Percentiles rank a stretch among this genome's conserved stretches.
These are phyloP conservation scores for Ogataea hybrid DNA, from an alignment of 1,139 yeast genomes.

Conservation along the genomic window DNA sequence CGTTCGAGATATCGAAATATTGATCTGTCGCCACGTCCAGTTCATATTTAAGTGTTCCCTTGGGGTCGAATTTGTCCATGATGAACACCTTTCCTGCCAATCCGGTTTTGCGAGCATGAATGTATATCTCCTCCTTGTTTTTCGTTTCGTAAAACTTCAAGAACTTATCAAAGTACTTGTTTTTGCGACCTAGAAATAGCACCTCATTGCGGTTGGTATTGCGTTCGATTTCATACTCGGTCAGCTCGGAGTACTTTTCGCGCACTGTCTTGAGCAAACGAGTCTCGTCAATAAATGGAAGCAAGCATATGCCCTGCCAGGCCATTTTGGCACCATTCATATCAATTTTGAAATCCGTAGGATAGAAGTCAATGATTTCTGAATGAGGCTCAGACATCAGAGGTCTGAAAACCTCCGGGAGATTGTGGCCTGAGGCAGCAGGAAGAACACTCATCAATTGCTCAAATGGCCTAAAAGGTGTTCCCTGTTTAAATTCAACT, in stretches of 20 bases:
- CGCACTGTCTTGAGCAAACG: constrained; percentile 67
- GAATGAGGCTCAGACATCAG: constrained; percentile 80
- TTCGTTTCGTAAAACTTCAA: constrained; percentile 37
- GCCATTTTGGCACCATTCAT: constrained; percentile 95
- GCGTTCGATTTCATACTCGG: constrained; percentile 68
- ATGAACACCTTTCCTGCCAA: constrained; percentile 63
- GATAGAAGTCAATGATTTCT: constrained; percentile 88
- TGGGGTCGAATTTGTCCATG: constrained; percentile 45
- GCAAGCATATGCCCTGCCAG: constrained; percentile 91
- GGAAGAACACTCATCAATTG: constrained; percentile 98
- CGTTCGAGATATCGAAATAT: constrained; percentile 56
- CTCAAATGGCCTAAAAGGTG: constrained; percentile 90
- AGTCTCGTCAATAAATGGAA: constrained; percentile 88
- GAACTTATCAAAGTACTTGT: constrained; percentile 45
- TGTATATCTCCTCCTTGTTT: constrained; percentile 31
- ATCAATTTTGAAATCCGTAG: constrained; percentile 84
- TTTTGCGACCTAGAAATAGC: constrained; percentile 55
- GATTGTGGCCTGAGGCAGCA: constrained; percentile 90
- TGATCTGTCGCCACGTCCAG: constrained; percentile 47
- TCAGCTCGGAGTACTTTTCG: constrained; percentile 58
- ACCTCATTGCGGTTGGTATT: constrained; percentile 67
- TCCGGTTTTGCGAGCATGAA: constrained; percentile 52
- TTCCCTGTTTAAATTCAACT: constrained; percentile 64
- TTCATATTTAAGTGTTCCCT: constrained; percentile 56
- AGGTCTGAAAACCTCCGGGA: constrained; percentile 81